Evolutionary conservation across 2,329 filamentous ascomycete genomes (phyloP).

Genomic region (Cercospora brassicicola): DNA sequence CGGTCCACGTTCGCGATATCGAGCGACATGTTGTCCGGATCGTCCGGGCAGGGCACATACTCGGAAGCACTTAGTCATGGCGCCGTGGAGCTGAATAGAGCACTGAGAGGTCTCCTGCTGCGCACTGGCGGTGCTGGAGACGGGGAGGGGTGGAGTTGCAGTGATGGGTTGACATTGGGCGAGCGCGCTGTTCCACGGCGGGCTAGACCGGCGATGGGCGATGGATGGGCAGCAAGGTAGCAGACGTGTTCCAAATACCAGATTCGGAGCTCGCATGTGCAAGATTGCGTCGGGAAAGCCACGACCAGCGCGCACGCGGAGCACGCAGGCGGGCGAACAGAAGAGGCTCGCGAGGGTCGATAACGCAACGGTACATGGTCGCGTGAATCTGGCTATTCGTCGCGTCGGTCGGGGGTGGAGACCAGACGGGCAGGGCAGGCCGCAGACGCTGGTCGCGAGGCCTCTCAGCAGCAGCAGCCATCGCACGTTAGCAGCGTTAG

Average conservation of each 20-base stretch:
- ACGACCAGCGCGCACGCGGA: not conserved
- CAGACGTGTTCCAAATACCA: constrained; percentile 1
- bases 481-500: not conserved
- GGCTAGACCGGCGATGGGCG: not conserved
- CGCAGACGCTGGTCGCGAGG: not conserved
- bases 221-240: constrained; percentile 10
- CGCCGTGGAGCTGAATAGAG: not conserved
- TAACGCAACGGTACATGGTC: not conserved
- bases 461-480: not conserved
- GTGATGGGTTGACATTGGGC: constrained; percentile 4
- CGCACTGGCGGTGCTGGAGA: not conserved
- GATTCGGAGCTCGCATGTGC: not conserved
- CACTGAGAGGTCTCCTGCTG: not conserved
- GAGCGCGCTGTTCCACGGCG: not conserved
- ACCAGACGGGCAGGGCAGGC: not conserved
- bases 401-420: not conserved
- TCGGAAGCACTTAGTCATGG: not conserved
- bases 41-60: not conserved
- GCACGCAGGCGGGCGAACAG: not conserved
- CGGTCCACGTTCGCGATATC: not conserved
- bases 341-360: not conserved
- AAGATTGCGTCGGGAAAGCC: not conserved
- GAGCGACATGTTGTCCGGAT: not conserved
- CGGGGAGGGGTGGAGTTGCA: not conserved
- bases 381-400: not conserved